phyloP scores from a whole-genome alignment of 2,329 filamentous ascomycete species.

The Penicillium griseofulvum region DNA sequence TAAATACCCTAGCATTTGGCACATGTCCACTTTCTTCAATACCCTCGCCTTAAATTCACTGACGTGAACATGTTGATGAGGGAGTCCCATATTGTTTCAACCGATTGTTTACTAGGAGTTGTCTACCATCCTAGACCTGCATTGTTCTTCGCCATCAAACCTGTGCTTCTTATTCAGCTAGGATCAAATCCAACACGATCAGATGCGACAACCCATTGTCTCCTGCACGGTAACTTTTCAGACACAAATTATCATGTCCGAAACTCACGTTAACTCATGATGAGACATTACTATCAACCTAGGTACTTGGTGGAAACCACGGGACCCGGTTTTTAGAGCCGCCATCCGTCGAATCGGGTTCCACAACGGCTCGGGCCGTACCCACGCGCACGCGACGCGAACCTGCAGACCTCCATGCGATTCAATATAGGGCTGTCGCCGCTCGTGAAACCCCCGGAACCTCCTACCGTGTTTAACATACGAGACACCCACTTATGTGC shows the following conservation, averaged over 20 bases:
- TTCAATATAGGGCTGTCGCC: not conserved
- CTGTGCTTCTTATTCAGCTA: too few species aligned
- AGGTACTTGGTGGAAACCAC: not conserved
- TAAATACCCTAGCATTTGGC: not conserved
- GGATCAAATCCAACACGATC: too few species aligned
- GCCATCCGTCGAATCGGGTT: not conserved
- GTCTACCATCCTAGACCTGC: not conserved
- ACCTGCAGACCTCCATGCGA: not conserved
- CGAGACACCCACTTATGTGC: not conserved
- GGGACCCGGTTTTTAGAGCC: not conserved
- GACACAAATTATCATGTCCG: not conserved
- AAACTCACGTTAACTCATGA: not conserved
- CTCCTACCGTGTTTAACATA: not conserved
- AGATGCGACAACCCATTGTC: too few species aligned
- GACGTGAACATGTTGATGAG: not conserved
- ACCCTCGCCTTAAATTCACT: not conserved
- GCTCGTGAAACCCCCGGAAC: not conserved
- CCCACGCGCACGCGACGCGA: not conserved
- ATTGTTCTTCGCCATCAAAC: not conserved
- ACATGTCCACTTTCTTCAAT: not conserved
- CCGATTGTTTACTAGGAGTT: not conserved
- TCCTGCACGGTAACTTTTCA: not conserved
- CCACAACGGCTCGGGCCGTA: constrained; percentile 3
- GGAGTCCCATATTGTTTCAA: not conserved
- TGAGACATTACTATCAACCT: not conserved